These are phyloP conservation scores for Inga leiocalycina DNA, from an alignment of 306 rosid genomes.

Conservation along the genomic window DNA sequence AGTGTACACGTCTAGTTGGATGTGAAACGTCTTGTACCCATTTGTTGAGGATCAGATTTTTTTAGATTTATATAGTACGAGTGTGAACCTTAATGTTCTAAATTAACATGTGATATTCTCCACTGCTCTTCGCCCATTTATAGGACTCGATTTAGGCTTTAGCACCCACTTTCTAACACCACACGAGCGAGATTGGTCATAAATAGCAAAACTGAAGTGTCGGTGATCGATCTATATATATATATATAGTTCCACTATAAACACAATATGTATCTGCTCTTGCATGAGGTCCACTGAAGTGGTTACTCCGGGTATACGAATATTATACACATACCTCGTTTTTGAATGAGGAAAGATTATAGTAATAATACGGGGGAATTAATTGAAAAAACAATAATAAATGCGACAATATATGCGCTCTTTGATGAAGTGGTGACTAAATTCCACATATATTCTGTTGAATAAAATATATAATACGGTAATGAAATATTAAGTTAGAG, in stretches of 20 bases:
- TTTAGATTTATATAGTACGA: no score
- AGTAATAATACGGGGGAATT: not conserved
- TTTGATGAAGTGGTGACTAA: not conserved
- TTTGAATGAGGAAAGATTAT: not conserved
- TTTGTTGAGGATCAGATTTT: no score
- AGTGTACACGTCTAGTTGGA: slow-evolving; percentile 28
- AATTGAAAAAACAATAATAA: not conserved
- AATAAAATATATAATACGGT: not conserved
- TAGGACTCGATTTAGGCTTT: not conserved
- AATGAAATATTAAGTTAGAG: slow-evolving; percentile 9
- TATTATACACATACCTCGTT: not conserved
- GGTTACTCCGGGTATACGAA: not conserved
- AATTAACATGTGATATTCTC: no score
- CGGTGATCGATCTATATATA: slow-evolving; percentile 19
- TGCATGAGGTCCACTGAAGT: slow-evolving; percentile 40
- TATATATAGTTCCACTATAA: slow-evolving; percentile 29
- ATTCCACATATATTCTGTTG: not conserved
- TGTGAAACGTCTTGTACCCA: slow-evolving; percentile 17
- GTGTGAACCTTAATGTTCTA: no score
- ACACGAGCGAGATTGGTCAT: slow-evolving; percentile 32
- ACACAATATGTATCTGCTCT: slow-evolving; percentile 37
- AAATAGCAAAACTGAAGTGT: slow-evolving; percentile 29
- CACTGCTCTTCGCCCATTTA: no score
- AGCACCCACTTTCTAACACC: not conserved
- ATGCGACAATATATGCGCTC: slow-evolving; percentile 1